Percentiles rank a stretch among this genome's conserved stretches.
phyloP scores from a whole-genome alignment of 2,329 filamentous ascomycete species.

The Aspergillus puulaauensis region DNA sequence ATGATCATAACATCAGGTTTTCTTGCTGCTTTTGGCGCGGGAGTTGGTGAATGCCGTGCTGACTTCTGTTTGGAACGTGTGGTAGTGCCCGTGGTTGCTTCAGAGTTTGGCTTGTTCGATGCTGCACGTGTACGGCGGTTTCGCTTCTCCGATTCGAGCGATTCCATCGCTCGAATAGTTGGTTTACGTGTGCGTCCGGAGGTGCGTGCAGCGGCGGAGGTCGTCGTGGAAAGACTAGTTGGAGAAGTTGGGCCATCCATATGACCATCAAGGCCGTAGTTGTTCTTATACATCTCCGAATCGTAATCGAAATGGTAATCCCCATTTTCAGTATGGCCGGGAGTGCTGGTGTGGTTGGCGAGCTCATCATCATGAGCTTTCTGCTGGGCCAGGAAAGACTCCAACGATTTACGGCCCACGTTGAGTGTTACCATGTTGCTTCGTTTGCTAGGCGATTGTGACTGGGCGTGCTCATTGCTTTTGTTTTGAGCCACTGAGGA shows the following conservation, averaged over 20 bases:
- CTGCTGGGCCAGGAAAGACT: neutral
- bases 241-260: constrained; percentile 20
- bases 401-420: constrained; percentile 16
- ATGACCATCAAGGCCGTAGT: constrained; percentile 22
- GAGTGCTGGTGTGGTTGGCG: constrained; percentile 9
- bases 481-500: neutral
- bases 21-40: neutral
- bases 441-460: neutral
- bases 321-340: constrained; percentile 14
- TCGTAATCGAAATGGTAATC: constrained; percentile 22
- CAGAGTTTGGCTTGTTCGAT: constrained; percentile 11
- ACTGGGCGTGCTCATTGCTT: neutral
- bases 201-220: constrained; percentile 15
- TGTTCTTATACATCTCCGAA: constrained; percentile 21
- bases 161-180: constrained; percentile 21
- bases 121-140: constrained; percentile 15
- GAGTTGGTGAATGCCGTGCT: neutral
- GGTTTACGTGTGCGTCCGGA: constrained; percentile 23
- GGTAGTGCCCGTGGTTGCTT: neutral
- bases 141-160: constrained; percentile 16
- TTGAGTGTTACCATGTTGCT: constrained; percentile 18
- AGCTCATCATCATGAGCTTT: constrained; percentile 7
- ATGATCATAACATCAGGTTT: constrained; percentile 7
- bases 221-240: constrained; percentile 18
- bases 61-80: neutral